Evolutionary conservation across 2,329 filamentous ascomycete species (phyloP).

Genomic region (Ramularia endophylla): DNA sequence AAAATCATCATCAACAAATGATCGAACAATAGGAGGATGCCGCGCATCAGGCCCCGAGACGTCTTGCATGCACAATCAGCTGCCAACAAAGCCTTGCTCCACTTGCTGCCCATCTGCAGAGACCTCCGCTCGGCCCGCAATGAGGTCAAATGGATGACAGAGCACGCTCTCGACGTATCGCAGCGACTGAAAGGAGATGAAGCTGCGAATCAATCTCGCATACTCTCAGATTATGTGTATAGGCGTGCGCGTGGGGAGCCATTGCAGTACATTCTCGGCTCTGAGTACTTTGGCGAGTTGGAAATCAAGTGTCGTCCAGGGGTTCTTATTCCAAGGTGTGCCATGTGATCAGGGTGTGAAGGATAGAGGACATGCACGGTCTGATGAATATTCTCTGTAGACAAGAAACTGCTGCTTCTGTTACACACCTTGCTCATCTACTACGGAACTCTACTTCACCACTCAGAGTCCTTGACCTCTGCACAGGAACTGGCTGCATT

Average conservation of each 20-base stretch:
- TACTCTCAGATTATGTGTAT: conserved; percentile 27
- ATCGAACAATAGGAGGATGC: conserved; percentile 24
- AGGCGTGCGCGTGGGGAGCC: conserved; percentile 59
- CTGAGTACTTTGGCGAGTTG: conserved; percentile 79
- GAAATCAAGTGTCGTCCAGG: conserved; percentile 70
- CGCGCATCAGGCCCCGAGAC: conserved; percentile 26
- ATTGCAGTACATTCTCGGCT: conserved; percentile 82
- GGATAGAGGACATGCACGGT: conserved; percentile 1
- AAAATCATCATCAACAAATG: neutral
- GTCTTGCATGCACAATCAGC: conserved; percentile 20
- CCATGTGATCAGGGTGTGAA: neutral
- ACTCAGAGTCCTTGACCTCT: conserved; percentile 72
- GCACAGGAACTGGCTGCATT: conserved; percentile 88
- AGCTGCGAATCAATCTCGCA: conserved; percentile 14
- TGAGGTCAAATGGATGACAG: conserved; percentile 67
- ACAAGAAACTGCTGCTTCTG: conserved; percentile 42
- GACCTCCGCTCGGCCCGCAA: conserved; percentile 57
- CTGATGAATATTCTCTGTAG: conserved; percentile 24
- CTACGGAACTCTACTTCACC: conserved; percentile 16
- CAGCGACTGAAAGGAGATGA: conserved; percentile 15
- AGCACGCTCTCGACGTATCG: conserved; percentile 42
- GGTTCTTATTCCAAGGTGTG: conserved; percentile 76
- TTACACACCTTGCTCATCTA: conserved; percentile 29
- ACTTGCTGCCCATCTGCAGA: conserved; percentile 59
- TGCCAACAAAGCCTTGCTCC: conserved; percentile 43